Conservation (phyloP, 495 filamentous ascomycete genomes). For the Geopyxis carbonaria region DNA sequence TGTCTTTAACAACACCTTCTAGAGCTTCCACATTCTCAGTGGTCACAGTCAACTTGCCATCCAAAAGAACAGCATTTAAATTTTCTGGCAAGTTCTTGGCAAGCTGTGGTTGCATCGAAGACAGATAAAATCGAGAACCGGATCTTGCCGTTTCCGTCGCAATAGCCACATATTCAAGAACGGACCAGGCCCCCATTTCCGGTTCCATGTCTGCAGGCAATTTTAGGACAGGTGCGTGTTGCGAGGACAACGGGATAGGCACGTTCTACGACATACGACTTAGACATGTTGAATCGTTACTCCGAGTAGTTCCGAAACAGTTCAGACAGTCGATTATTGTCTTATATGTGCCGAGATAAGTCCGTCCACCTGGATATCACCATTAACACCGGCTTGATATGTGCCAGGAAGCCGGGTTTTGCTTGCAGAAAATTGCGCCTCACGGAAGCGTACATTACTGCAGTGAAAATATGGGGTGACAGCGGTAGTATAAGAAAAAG, state of each 20-base stretch:
- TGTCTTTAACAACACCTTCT: constrained; percentile 44
- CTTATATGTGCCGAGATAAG: too few species aligned
- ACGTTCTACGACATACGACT: too few species aligned
- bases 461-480: too few species aligned
- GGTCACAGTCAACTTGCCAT: constrained; percentile 37
- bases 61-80: constrained; percentile 44
- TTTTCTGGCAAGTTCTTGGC: constrained; percentile 35
- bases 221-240: neutral
- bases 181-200: constrained; percentile 87
- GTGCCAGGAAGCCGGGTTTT: too few species aligned
- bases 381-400: too few species aligned
- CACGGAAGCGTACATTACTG: too few species aligned
- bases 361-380: too few species aligned
- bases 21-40: constrained; percentile 54
- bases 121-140: constrained; percentile 59
- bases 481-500: too few species aligned
- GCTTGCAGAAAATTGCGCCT: too few species aligned
- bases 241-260: neutral
- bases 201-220: constrained; percentile 16
- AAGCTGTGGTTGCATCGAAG: constrained; percentile 56
- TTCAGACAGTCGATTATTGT: too few species aligned
- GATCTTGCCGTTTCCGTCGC: constrained; percentile 55
- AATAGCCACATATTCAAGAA: constrained; percentile 75
- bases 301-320: too few species aligned
- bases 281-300: too few species aligned